Base-by-base conservation (phyloP, 2,329 filamentous ascomycete species). In the Pseudocercospora cruenta region DNA sequence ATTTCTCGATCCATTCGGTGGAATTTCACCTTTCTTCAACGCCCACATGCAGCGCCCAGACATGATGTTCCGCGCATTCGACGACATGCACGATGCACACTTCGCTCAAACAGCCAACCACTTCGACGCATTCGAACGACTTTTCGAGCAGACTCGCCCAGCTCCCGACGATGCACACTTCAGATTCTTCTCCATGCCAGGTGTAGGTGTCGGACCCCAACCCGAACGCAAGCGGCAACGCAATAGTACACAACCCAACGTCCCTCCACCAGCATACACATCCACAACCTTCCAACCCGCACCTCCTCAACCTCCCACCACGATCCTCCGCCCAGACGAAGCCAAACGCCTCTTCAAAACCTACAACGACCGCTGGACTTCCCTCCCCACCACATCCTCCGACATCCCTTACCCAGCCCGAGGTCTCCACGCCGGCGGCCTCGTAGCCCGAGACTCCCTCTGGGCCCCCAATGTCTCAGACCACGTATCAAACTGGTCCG, bases 371-470 rank as follows among this genome's bases (percentile, higher is more conserved):
- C 69, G 64, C 28, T 77, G 75, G 75, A 72, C 65, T 49, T 31
- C 61, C 8, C 68, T 77, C 7, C 60, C 73, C 3, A 62, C 71
- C 14, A 69, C 62, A 5, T 69, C 72, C 54, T 66, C 73, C 2
- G 69, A 71, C 57, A 70, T 77, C 16, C 75, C 75, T 5, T 77
- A 72, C 58, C 75, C 75, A 24, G 67, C 70, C 14, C 71, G 74
- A n/a, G 71, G 70, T n/a, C 69, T 77, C 16, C 63, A 72, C 43
- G 71, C 73, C 9, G 39, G 63, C 22, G 68, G 69, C 8, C 69
- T 77, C 10, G 51, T 49, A 43, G 68, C 68, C n/a, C 67, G 70
- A 19, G 69, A 72, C 36, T 73, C 70, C 0, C 47, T 77, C 45
- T 74, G 68, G 67, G 73, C 75, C 2, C 73, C 72, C 3, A 58